Percentiles rank a stretch among this genome's conserved stretches.
phyloP scores from a whole-genome alignment of 306 rosid species.

The Medicago ruthenica region DNA sequence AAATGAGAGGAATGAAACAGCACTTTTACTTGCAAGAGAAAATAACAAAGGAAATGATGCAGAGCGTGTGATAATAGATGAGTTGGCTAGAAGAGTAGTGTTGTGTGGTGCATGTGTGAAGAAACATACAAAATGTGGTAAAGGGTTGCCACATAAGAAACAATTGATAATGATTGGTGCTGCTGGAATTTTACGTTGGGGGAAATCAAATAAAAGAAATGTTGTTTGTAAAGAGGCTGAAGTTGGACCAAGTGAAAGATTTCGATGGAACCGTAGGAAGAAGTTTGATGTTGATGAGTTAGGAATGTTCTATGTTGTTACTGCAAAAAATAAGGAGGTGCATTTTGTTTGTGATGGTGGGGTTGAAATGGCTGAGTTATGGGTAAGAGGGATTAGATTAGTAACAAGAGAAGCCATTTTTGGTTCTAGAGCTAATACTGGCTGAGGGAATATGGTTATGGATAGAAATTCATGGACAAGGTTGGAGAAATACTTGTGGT shows the following conservation, averaged over 20 bases:
- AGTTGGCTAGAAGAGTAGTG: constrained; percentile 54
- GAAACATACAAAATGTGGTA: constrained; percentile 73
- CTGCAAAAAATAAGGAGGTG: constrained; percentile 61
- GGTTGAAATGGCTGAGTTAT: constrained; percentile 60
- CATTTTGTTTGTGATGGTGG: constrained; percentile 83
- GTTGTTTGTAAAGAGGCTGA: constrained; percentile 63
- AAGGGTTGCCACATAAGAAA: constrained; percentile 62
- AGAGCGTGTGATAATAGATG: constrained; percentile 58
- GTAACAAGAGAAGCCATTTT: constrained; percentile 58
- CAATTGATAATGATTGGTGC: constrained; percentile 47
- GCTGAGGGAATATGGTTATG: background rate
- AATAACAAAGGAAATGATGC: constrained; percentile 50
- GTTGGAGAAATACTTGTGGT: constrained; percentile 3
- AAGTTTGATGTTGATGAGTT: constrained; percentile 57
- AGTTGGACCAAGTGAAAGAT: constrained; percentile 60
- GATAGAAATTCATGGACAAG: background rate
- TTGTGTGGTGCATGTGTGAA: constrained; percentile 51
- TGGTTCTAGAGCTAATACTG: constrained; percentile 13
- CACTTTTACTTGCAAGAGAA: constrained; percentile 57
- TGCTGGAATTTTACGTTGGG: constrained; percentile 64
- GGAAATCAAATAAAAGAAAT: constrained; percentile 62
- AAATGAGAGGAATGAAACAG: constrained; percentile 57
- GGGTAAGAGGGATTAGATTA: constrained; percentile 72
- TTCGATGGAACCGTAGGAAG: constrained; percentile 61
- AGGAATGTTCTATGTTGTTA: constrained; percentile 64